phyloP scores from a whole-genome alignment of 306 rosid species.

The Lathyrus tuberosus region DNA sequence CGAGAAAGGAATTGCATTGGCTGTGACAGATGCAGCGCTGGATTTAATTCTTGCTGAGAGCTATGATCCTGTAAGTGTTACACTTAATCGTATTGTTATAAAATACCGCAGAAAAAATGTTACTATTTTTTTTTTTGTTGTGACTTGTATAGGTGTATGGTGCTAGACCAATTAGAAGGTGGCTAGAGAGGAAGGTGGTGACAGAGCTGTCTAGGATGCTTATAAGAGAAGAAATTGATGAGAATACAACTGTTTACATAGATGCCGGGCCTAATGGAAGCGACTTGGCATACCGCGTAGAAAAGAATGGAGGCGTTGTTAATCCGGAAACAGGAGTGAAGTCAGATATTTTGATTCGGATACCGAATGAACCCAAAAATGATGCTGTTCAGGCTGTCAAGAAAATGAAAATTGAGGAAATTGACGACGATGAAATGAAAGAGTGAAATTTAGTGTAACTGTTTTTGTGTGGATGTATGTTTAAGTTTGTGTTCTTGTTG shows the following conservation, averaged over 20 bases:
- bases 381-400: constrained; percentile 75
- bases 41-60: constrained; percentile 70
- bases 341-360: constrained; percentile 74
- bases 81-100: neutral
- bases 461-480: neutral
- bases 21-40: constrained; percentile 77
- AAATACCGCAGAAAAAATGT: neutral
- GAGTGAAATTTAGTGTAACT: constrained; percentile 34
- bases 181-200: constrained; percentile 95
- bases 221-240: constrained; percentile 81
- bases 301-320: constrained; percentile 79
- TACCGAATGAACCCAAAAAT: constrained; percentile 49
- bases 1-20: constrained; percentile 82
- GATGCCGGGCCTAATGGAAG: constrained; percentile 64
- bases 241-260: constrained; percentile 84
- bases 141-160: constrained; percentile 66
- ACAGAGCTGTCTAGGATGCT: constrained; percentile 88
- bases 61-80: constrained; percentile 73
- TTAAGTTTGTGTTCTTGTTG: neutral
- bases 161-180: constrained; percentile 89
- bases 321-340: constrained; percentile 69
- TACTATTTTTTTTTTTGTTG: neutral
- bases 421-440: constrained; percentile 69
- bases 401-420: constrained; percentile 81
- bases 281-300: constrained; percentile 62